Evolutionary conservation across 2,329 filamentous ascomycete genomes (phyloP), one percentile per base, ranked within the genome.

Genomic region (Trichoderma endophyticum): DNA sequence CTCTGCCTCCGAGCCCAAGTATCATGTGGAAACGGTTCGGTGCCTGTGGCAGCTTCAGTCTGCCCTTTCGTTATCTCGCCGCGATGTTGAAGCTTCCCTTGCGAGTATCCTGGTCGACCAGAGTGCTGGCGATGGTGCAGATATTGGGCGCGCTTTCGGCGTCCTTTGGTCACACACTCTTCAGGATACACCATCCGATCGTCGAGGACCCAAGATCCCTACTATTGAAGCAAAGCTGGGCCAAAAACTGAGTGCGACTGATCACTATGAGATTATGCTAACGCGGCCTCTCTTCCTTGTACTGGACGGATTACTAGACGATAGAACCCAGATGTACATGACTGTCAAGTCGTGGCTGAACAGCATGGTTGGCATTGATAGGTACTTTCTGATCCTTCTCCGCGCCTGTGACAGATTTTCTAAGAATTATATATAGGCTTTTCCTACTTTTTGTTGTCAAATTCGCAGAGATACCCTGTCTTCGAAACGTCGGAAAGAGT

Each of bases 21-120:
- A 95, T 75, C 96, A 98, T 78, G 95, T 99, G 36, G 97, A 99
- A 82, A 91, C 94, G 21, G 93, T 97, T 9, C 90, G 93, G 71
- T 92, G 90, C 75, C 84, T 99, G 51, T 97, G 96, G 93, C 90
- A 94, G 75, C 83, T 99, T 66, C 94, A 98, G 76, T 88, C 87
- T 28, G 87, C 90, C 1, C 87, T 97, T 14, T 88, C 91, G 1
- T 83, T 86, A 51, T 83, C 87, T 2, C 90, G 91, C 75, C 90
- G 92, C 66, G 89, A 94, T 60, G 91, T 97, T 5, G 95, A 97
- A 80, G 93, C 93, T 28, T 89, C 93, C 0, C 89, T 97, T 54
- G 88, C 90, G 28, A 86, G 88, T 30, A 82, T 95, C 3, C 90
- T 97, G 81, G 85, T 93, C 21, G 84, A 80, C 77, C 56, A 87